Evolutionary conservation across 2,329 filamentous ascomycete species (phyloP).

Genomic region (Ophiostoma populinum): DNA sequence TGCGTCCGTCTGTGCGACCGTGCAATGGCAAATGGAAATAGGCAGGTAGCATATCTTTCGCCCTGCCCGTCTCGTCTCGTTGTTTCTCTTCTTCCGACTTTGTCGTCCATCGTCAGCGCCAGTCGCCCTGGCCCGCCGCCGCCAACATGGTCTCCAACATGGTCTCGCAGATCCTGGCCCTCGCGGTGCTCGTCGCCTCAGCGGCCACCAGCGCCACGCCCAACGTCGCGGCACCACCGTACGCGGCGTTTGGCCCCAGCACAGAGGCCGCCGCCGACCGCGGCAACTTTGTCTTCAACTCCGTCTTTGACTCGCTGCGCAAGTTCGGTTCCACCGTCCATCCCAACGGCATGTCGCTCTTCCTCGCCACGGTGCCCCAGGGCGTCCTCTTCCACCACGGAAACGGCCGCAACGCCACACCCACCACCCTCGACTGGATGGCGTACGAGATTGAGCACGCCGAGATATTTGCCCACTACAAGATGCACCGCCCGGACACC

Average conservation of each 20-base stretch:
- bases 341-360: constrained; percentile 61
- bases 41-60: no score
- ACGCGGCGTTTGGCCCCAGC: constrained; percentile 5
- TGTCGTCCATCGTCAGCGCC: no score
- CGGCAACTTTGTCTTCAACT: constrained; percentile 40
- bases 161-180: no score
- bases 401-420: constrained; percentile 23
- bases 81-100: no score
- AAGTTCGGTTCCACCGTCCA: constrained; percentile 57
- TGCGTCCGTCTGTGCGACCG: no score
- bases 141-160: no score
- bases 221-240: no score
- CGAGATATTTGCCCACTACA: constrained; percentile 37
- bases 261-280: constrained; percentile 5
- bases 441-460: constrained; percentile 66
- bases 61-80: no score
- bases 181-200: no score
- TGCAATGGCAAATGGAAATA: no score
- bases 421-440: constrained; percentile 45
- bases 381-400: constrained; percentile 56
- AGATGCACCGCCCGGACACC: background rate
- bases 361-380: constrained; percentile 44
- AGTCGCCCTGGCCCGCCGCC: no score
- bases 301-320: constrained; percentile 23
- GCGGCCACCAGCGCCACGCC: no score